Evolutionary conservation across 805 yeast species (phyloP).

Genomic region (Candida maltosa): DNA sequence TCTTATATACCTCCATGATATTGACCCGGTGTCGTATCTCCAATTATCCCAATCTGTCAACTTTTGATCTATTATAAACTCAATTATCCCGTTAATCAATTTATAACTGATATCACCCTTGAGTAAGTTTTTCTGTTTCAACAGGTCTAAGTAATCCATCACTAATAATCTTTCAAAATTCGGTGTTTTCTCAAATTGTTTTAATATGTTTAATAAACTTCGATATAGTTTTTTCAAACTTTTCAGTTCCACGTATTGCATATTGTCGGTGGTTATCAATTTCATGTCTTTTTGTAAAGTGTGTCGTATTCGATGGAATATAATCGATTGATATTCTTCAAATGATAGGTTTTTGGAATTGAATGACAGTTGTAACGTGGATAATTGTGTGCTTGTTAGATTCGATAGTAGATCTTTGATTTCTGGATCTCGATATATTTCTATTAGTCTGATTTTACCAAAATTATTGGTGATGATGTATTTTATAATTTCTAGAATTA

Average conservation of each 20-base stretch:
- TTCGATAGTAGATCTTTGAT: slow-evolving; percentile 16
- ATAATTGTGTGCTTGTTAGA: slow-evolving; percentile 9
- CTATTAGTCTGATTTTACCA: slow-evolving; percentile 14
- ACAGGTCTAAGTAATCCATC: slow-evolving; percentile 11
- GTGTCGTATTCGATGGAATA: slow-evolving; percentile 27
- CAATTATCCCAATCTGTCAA: slow-evolving; percentile 17
- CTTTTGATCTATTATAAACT: slow-evolving; percentile 15
- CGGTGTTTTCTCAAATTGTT: not conserved
- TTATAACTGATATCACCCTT: slow-evolving; percentile 13
- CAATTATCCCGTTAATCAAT: slow-evolving; percentile 24
- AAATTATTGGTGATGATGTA: slow-evolving; percentile 16
- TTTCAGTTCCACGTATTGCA: slow-evolving; percentile 19
- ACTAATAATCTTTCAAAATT: slow-evolving; percentile 14
- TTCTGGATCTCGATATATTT: slow-evolving; percentile 16
- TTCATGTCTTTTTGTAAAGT: slow-evolving; percentile 17
- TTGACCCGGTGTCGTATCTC: slow-evolving; percentile 17
- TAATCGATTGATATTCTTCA: slow-evolving; percentile 8
- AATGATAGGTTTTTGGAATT: slow-evolving; percentile 1
- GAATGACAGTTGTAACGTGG: slow-evolving; percentile 2
- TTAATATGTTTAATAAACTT: slow-evolving; percentile 9
- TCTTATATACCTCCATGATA: slow-evolving; percentile 14
- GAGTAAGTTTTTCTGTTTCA: slow-evolving; percentile 9
- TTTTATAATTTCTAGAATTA: slow-evolving; percentile 19
- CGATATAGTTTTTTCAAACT: slow-evolving; percentile 9
- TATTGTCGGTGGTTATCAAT: slow-evolving; percentile 20